Conservation (phyloP, 2,329 filamentous ascomycete genomes). For the Talaromyces rugulosus region DNA sequence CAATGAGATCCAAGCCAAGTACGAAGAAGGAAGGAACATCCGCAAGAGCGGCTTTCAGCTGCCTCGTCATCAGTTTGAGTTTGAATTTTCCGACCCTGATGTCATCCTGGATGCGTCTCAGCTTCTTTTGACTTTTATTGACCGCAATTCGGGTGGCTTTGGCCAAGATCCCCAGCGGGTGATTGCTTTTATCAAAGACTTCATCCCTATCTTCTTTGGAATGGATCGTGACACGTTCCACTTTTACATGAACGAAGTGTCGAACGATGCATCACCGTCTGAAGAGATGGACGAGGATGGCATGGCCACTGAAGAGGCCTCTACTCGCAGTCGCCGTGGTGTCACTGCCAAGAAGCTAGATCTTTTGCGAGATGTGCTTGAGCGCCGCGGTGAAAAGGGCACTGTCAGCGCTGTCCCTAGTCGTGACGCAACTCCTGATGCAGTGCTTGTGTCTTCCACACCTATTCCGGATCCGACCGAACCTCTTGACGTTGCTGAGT, state of each 20-base stretch:
- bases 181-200: slow-evolving; percentile 70
- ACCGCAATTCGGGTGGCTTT: slow-evolving; percentile 48
- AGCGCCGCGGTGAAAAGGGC: slow-evolving; percentile 68
- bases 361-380: slow-evolving; percentile 79
- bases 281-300: slow-evolving; percentile 76
- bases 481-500: slow-evolving; percentile 45
- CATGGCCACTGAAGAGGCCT: slow-evolving; percentile 63
- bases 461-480: slow-evolving; percentile 51
- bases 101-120: slow-evolving; percentile 55
- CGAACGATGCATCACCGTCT: slow-evolving; percentile 64
- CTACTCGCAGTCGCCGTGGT: slow-evolving; percentile 61
- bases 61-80: slow-evolving; percentile 69
- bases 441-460: slow-evolving; percentile 40
- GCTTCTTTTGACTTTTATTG: slow-evolving; percentile 45
- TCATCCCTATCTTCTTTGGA: slow-evolving; percentile 72
- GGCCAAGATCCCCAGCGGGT: slow-evolving; percentile 66
- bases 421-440: slow-evolving; percentile 84
- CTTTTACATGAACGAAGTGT: slow-evolving; percentile 63
- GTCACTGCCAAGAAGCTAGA: slow-evolving; percentile 67
- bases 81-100: slow-evolving; percentile 67
- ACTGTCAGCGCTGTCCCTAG: slow-evolving; percentile 71
- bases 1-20: slow-evolving; percentile 84
- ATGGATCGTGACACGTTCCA: slow-evolving; percentile 66
- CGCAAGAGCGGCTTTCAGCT: slow-evolving; percentile 58
- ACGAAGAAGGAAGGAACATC: slow-evolving; percentile 80